Percentiles rank a stretch among this genome's conserved stretches.
These are phyloP conservation scores for Pseudopithomyces maydicus DNA, from an alignment of 2,329 filamentous ascomycete genomes.

Conservation along the genomic window DNA sequence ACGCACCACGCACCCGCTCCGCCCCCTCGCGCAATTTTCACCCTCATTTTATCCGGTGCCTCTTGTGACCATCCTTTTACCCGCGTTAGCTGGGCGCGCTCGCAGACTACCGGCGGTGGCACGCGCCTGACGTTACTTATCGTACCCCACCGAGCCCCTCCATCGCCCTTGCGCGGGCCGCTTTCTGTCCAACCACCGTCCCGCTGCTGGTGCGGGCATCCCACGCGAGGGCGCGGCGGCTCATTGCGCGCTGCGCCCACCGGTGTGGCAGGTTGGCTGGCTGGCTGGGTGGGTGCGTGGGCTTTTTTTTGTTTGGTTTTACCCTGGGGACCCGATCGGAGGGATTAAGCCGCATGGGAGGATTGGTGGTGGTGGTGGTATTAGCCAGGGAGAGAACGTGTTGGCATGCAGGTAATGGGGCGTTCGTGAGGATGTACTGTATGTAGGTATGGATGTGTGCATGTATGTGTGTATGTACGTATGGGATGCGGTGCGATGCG, in stretches of 20 bases:
- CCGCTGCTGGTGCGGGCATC: not conserved
- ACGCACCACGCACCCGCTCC: not conserved
- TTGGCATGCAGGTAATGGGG: not conserved
- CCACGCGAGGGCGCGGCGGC: too few relatives aligned
- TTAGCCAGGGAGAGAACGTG: not conserved
- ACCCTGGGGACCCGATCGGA: not conserved
- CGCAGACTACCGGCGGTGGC: constrained; percentile 9
- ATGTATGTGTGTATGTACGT: too few relatives aligned
- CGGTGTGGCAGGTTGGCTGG: too few relatives aligned
- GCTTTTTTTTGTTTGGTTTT: too few relatives aligned
- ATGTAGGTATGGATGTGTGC: too few relatives aligned
- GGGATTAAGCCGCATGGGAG: not conserved
- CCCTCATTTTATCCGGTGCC: constrained; percentile 25
- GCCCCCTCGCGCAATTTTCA: not conserved
- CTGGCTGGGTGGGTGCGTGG: too few relatives aligned
- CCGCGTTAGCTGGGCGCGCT: too few relatives aligned
- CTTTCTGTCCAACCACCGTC: too few relatives aligned
- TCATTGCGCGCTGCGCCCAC: too few relatives aligned
- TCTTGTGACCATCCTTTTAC: constrained; percentile 16
- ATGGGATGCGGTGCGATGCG: not conserved
- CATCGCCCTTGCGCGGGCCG: too few relatives aligned
- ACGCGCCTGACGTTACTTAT: constrained; percentile 1
- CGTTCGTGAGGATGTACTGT: too few relatives aligned
- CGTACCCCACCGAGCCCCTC: too few relatives aligned
- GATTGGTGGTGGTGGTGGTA: not conserved